Conservation (phyloP, 2,329 filamentous ascomycete species). For the Aureobasidium vineae region DNA sequence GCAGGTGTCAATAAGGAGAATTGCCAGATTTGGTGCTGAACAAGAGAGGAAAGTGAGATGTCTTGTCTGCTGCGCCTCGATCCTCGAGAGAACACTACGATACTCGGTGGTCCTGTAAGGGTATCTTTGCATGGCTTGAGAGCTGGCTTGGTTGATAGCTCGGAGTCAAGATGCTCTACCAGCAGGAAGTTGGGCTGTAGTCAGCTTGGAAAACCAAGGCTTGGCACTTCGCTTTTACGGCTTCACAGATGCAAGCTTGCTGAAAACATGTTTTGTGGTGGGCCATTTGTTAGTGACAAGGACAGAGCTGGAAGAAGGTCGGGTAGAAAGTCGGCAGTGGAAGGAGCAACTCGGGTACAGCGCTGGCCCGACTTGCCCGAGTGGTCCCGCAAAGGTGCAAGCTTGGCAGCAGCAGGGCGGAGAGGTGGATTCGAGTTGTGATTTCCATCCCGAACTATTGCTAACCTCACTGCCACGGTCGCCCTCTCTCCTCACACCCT, state of each 20-base stretch:
- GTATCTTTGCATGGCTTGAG: not conserved
- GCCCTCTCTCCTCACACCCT: constrained; percentile 25
- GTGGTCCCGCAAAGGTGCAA: not conserved
- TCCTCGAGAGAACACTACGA: not conserved
- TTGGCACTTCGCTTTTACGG: not conserved
- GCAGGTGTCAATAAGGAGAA: constrained; percentile 30
- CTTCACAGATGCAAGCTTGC: not conserved
- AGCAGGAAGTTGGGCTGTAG: not conserved
- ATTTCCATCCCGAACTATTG: constrained; percentile 29
- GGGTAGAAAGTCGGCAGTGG: not conserved
- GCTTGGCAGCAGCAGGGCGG: not conserved
- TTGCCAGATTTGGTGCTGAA: constrained; percentile 29
- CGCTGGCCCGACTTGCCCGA: not conserved
- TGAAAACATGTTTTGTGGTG: not conserved
- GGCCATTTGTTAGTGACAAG: not conserved
- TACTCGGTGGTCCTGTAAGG: not conserved
- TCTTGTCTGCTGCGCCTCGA: not conserved
- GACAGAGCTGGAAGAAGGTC: not conserved
- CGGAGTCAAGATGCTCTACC: not conserved
- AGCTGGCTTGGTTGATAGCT: not conserved
- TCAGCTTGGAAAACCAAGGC: not conserved
- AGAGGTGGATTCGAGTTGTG: constrained; percentile 16
- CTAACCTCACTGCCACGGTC: constrained; percentile 23
- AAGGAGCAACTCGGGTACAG: not conserved
- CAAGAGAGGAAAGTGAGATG: constrained; percentile 27